Evolutionary conservation across 1,139 yeast genomes (phyloP), one percentile per base, ranked within the genome.

Genomic region (Geotrichum reessii): DNA sequence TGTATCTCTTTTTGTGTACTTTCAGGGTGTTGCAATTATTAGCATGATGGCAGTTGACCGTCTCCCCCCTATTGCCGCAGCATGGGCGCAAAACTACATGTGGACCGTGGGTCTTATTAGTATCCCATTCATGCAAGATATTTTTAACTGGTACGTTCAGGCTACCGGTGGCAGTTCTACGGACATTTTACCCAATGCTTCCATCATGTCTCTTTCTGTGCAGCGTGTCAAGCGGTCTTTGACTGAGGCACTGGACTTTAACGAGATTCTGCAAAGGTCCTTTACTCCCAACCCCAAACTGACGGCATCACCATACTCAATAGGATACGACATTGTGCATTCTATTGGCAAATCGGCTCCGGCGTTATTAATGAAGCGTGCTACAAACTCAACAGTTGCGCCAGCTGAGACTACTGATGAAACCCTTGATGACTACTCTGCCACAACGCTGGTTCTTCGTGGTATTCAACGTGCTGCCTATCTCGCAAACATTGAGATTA

Each of bases 31-130:
- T 66, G 97, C 98, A 33, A 86, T 93, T 64, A 87, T 95, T 25
- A 83, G 96, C 28, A 91, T 93, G 97, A 87, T 92, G 93, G 97
- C 96, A 54, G 98, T 93, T 47, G 82, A 91, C 22, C 79, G 84
- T 62, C 88, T 90, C 27, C 99, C 99, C 8, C 99, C 99, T 5
- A 90, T 93, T 64, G 98, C 98, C 9, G 93, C 97, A 1, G 95
- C 98, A 3, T 93, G 99, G 99, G 86, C 96, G 44, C 97, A 93
- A 73, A 93, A 93, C 76, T 93, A 93, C 77, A 85, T 85, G 75
- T 93, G 99, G 99, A 85, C 97, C 5, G 80, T 93, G 80, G 99
- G 99, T 58, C 84, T 93, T 63, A 89, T 95, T 66, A 79, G 81
- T 60, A 83, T 84, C 11, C 76, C 76, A n/a, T 90, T 92, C 69